Conservation (phyloP, 148 eudicot species). For the Camellia lanceoleosa region DNA sequence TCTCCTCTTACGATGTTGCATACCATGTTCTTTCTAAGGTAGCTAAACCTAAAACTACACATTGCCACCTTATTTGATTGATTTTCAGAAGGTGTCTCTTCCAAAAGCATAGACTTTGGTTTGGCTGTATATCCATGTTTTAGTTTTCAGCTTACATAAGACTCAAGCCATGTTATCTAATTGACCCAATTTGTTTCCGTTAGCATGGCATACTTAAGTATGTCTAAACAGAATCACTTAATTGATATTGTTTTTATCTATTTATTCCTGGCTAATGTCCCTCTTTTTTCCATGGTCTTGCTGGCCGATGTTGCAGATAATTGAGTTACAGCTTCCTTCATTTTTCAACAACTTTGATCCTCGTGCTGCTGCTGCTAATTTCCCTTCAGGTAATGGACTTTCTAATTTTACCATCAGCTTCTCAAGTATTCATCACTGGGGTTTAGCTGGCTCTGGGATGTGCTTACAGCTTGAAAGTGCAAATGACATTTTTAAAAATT, state of each 20-base stretch:
- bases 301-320: slow-evolving; percentile 44
- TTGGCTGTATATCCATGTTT: slow-evolving; percentile 6
- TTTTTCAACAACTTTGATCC: slow-evolving; percentile 91
- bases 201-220: neutral
- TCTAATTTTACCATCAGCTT: neutral
- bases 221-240: neutral
- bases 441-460: slow-evolving; percentile 6
- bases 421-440: neutral
- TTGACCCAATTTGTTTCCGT: neutral
- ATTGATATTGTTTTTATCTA: neutral
- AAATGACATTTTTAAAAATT: neutral
- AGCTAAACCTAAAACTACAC: neutral
- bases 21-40: neutral
- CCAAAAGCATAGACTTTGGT: neutral
- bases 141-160: neutral
- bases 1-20: neutral
- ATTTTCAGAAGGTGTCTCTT: neutral
- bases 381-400: slow-evolving; percentile 71
- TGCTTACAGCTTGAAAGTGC: neutral
- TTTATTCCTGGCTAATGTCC: neutral
- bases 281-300: neutral
- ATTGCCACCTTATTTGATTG: neutral
- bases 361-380: slow-evolving; percentile 87
- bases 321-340: slow-evolving; percentile 92
- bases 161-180: slow-evolving; percentile 5